Conservation (phyloP, 2,329 filamentous ascomycete species). For the Ophiostoma sp. region DNA sequence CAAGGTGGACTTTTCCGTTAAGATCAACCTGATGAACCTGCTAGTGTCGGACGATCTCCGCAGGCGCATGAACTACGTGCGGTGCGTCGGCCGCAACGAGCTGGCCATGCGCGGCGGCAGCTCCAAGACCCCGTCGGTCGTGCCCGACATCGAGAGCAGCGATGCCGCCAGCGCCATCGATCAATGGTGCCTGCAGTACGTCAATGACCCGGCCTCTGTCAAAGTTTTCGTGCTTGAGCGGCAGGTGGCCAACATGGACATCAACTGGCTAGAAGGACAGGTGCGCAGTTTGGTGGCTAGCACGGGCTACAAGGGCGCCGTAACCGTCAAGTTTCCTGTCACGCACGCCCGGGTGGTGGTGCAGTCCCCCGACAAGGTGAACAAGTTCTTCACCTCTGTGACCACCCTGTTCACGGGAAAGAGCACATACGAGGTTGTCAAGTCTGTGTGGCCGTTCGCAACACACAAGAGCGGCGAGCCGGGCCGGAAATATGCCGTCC, state of each 20-base stretch:
- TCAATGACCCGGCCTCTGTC: conserved; percentile 41
- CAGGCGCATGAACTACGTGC: conserved; percentile 48
- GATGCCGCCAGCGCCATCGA: conserved; percentile 41
- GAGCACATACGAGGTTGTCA: conserved; percentile 51
- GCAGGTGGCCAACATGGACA: conserved; percentile 50
- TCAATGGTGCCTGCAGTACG: conserved; percentile 45
- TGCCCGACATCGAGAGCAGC: conserved; percentile 43
- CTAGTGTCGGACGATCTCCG: conserved; percentile 44
- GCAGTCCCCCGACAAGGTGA: conserved; percentile 48
- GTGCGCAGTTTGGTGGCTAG: conserved; percentile 47
- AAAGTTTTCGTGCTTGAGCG: conserved; percentile 49
- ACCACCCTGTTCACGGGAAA: conserved; percentile 48
- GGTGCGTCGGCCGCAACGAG: conserved; percentile 46
- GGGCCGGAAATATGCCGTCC: conserved; percentile 45
- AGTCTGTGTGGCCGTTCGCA: conserved; percentile 54
- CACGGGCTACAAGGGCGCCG: conserved; percentile 46
- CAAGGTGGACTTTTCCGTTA: conserved; percentile 48
- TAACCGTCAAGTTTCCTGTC: conserved; percentile 46
- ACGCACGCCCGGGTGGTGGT: conserved; percentile 47
- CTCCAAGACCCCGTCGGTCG: conserved; percentile 35
- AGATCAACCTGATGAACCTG: conserved; percentile 50
- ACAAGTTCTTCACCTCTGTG: conserved; percentile 50
- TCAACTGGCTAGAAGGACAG: conserved; percentile 50
- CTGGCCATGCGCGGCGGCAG: conserved; percentile 45
- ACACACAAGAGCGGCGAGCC: conserved; percentile 42